Percentiles rank a stretch among this genome's conserved stretches.
Evolutionary conservation across 768 basidiomycete species (phyloP).

Genomic region (Ephemerocybe angulata): DNA sequence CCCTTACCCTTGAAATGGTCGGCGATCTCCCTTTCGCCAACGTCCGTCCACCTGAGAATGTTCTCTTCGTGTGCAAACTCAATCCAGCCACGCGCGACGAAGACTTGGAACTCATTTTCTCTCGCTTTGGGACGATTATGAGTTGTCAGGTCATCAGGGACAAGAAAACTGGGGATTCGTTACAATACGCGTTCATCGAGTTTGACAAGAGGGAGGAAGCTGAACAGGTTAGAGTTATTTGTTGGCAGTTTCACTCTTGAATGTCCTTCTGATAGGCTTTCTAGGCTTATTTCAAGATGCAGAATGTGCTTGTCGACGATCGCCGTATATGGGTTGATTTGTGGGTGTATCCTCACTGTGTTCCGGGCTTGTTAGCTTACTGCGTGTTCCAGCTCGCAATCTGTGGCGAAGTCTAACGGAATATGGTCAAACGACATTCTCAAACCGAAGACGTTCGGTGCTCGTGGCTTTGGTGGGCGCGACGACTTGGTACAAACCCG

Average conservation of each 20-base stretch:
- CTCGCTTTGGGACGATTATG: constrained; percentile 91
- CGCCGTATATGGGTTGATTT: constrained; percentile 99
- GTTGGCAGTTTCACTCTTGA: background rate
- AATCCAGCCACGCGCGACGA: constrained; percentile 95
- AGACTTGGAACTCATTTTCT: constrained; percentile 96
- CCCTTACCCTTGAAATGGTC: constrained; percentile 98
- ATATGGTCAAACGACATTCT: constrained; percentile 78
- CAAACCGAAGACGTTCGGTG: constrained; percentile 38
- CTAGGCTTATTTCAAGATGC: constrained; percentile 99
- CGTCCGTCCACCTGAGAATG: constrained; percentile 96
- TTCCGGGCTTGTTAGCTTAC: constrained; percentile 16
- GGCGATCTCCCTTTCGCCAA: constrained; percentile 98
- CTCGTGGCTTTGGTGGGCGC: constrained; percentile 59
- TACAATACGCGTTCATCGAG: constrained; percentile 99
- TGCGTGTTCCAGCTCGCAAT: constrained; percentile 65
- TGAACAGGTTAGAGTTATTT: constrained; percentile 65
- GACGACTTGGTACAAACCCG: constrained; percentile 72
- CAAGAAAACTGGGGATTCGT: constrained; percentile 90
- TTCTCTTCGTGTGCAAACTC: constrained; percentile 97
- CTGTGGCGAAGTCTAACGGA: constrained; percentile 83
- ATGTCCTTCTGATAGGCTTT: constrained; percentile 45
- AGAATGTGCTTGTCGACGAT: constrained; percentile 97
- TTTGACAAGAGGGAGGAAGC: constrained; percentile 93
- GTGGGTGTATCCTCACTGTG: constrained; percentile 42
- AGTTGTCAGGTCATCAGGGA: constrained; percentile 97